A percentile compares a stretch with the other conserved stretches of the same genome.
Conservation (phyloP, 805 yeast genomes). For the Saturnispora ahearnii region DNA sequence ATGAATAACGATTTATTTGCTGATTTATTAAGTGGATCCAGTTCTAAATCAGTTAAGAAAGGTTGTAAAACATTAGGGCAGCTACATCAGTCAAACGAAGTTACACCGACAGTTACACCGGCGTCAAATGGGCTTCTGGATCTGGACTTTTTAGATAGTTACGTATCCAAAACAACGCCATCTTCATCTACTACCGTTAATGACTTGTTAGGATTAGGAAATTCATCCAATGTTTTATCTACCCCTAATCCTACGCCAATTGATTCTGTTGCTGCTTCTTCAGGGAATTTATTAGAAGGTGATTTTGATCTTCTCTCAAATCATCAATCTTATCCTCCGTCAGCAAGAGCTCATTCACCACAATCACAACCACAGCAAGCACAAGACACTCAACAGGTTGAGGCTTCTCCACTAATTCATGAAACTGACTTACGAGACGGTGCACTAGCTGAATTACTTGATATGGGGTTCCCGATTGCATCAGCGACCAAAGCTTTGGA, state of each 20-base stretch:
- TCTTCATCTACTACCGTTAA: not conserved
- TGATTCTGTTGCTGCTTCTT: not conserved
- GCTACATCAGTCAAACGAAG: not conserved
- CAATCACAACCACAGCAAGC: not conserved
- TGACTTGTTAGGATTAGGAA: not conserved
- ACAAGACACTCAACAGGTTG: not conserved
- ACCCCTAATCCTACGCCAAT: not conserved
- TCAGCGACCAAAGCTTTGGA: slow-evolving; percentile 53
- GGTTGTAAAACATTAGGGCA: not conserved
- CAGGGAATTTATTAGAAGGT: not conserved
- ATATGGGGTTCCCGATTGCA: slow-evolving; percentile 68
- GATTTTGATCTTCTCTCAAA: not conserved
- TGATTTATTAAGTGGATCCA: slow-evolving; percentile 28
- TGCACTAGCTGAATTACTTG: slow-evolving; percentile 59
- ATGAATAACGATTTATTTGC: slow-evolving; percentile 33
- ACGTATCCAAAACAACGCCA: slow-evolving; percentile 7
- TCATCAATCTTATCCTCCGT: not conserved
- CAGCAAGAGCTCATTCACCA: not conserved
- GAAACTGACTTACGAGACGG: slow-evolving; percentile 29
- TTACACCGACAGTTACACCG: slow-evolving; percentile 8
- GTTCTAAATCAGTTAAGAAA: slow-evolving; percentile 13
- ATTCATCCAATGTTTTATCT: not conserved
- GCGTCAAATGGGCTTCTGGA: slow-evolving; percentile 23
- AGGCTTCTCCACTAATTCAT: not conserved
- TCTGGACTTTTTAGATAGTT: slow-evolving; percentile 21